Evolutionary conservation across 371 early-diverging fungal genomes (phyloP), one percentile per base, ranked within the genome.

Genomic region (Haplosporangium sp.): DNA sequence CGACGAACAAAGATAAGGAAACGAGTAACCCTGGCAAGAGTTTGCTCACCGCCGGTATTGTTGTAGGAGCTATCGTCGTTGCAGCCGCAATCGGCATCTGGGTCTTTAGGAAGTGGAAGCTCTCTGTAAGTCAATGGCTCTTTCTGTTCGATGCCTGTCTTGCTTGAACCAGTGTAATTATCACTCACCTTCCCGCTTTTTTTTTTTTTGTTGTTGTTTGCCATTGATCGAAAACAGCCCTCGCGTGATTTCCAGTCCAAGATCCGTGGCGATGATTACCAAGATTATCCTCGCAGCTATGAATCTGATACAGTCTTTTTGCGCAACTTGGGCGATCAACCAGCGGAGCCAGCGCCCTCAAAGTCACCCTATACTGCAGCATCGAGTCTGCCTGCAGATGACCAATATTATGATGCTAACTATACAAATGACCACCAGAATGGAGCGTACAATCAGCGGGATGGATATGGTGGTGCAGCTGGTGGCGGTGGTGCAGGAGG

Each of bases 51-150:
- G 83, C 82, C 10, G 82, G 73, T 46, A 74, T 80, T 58, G 82
- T 77, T 36, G 77, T 83, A 3, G 83, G 74, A 40, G 62, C 82
- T 7, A 36, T 83, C 18, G 74, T 83, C 16, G 68, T 81, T 29
- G 74, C 74, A 29, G 80, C 83, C 1, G 82, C 83, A 20, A 76
- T 83, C 23, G 83, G 83, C 37, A 81, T 83, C 67, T 83, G 82
- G 81, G 80, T 83, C 55, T 83, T 83, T 62, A 70, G 83, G 65
- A 83, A 83, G 67, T 83, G 83, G 83, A 83, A 83, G 70, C 80
- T 83, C 38, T 73, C 82, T 38, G 82, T 81, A 83, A 55, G 76
- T 69, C 5, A 6, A 11, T 5, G n/a, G 3, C 0, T 18, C 18
- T 57, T 46, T 57, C 51, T 38, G 29, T 4, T 29, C 29, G 29